These are phyloP conservation scores for Larix kaempferi DNA, from an alignment of 75 land plant genomes.

Conservation along the genomic window DNA sequence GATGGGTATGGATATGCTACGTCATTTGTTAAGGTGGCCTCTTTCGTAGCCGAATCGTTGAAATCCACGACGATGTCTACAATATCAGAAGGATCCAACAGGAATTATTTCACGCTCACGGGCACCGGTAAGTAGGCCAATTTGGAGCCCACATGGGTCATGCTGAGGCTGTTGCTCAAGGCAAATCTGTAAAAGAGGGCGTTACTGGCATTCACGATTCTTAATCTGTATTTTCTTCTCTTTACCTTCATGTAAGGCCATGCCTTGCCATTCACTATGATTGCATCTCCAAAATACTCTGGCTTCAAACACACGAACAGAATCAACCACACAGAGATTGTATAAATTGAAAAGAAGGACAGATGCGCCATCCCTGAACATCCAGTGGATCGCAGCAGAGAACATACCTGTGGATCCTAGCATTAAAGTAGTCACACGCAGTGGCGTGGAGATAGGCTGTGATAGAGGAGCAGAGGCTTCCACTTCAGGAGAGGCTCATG, in stretches of 20 bases:
- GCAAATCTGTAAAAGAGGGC: constrained; percentile 41
- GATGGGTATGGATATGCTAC: too few relatives aligned
- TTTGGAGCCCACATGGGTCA: constrained; percentile 64
- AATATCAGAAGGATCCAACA: constrained; percentile 73
- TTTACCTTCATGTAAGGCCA: constrained; percentile 52
- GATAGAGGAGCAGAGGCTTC: too few relatives aligned
- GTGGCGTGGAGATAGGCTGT: too few relatives aligned
- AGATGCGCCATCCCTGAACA: too few relatives aligned
- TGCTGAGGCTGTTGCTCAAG: constrained; percentile 38
- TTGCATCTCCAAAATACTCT: constrained; percentile 61
- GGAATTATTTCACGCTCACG: constrained; percentile 13
- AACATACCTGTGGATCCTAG: too few relatives aligned
- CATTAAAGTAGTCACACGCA: too few relatives aligned
- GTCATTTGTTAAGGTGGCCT: too few relatives aligned
- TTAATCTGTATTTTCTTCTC: constrained; percentile 63
- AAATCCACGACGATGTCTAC: constrained; percentile 77
- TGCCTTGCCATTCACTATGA: constrained; percentile 65
- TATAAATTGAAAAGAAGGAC: too few relatives aligned
- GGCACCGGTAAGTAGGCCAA: constrained; percentile 47
- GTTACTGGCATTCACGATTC: constrained; percentile 59
- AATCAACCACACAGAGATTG: background rate
- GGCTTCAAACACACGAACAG: constrained; percentile 39
- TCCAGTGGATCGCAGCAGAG: too few relatives aligned
- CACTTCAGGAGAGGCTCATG: too few relatives aligned
- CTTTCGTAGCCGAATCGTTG: too few relatives aligned